phyloP scores from a whole-genome alignment of 805 yeast genomes.

The Metschnikowia aberdeeniae region DNA sequence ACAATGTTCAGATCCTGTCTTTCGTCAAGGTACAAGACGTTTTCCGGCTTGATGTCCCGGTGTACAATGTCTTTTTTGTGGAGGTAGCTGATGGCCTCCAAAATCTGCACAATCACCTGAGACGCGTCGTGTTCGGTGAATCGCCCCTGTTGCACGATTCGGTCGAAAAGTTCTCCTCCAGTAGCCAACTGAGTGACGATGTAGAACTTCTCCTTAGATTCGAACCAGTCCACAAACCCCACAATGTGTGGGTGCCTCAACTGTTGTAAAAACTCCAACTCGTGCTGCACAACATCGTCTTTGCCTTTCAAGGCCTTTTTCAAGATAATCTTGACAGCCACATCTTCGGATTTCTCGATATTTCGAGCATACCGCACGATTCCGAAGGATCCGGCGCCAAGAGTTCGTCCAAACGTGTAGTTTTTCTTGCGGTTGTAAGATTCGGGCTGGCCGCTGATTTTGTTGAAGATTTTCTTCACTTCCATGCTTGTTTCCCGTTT shows the following conservation, averaged over 20 bases:
- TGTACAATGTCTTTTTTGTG: conserved; percentile 81
- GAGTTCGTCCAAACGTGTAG: conserved; percentile 74
- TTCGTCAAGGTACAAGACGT: conserved; percentile 65
- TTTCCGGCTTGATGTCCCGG: conserved; percentile 93
- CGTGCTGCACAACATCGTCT: conserved; percentile 74
- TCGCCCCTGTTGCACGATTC: conserved; percentile 74
- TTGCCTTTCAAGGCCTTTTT: conserved; percentile 81
- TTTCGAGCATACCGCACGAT: conserved; percentile 76
- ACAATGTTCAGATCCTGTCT: conserved; percentile 64
- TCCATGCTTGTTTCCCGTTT: neutral
- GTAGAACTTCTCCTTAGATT: conserved; percentile 85
- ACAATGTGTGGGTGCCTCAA: conserved; percentile 84
- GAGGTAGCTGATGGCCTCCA: conserved; percentile 74
- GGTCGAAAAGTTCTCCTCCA: conserved; percentile 92
- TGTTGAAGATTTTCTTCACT: conserved; percentile 43
- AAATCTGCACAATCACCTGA: conserved; percentile 63
- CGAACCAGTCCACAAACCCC: conserved; percentile 90
- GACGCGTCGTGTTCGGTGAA: conserved; percentile 91
- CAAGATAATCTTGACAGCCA: conserved; percentile 84
- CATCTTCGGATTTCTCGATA: conserved; percentile 53
- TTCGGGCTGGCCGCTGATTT: conserved; percentile 68
- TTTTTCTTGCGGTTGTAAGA: conserved; percentile 61
- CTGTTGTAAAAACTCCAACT: conserved; percentile 62
- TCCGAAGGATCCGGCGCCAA: conserved; percentile 96
- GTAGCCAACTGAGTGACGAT: conserved; percentile 92